phyloP scores from a whole-genome alignment of 345 rosid genomes.

The Citrus glauca region DNA sequence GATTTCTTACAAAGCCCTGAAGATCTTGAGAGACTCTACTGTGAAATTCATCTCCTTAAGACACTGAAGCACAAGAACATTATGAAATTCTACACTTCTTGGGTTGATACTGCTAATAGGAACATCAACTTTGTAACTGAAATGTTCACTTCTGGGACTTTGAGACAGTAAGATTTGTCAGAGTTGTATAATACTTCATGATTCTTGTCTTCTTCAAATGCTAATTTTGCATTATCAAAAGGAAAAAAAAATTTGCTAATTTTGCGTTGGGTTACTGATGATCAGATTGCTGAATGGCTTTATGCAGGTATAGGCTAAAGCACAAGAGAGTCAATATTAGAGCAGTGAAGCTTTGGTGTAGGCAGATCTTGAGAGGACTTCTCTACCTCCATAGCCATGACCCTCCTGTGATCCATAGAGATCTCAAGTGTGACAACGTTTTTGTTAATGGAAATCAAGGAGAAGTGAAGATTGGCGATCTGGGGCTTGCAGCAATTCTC shows the following conservation, averaged over 20 bases:
- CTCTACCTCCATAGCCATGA: conserved; percentile 78
- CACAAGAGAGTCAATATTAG: conserved; percentile 85
- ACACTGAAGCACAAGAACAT: conserved; percentile 85
- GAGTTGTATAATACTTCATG: neutral
- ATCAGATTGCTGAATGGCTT: conserved; percentile 10
- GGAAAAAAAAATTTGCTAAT: neutral
- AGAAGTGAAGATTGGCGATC: conserved; percentile 96
- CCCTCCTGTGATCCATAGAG: conserved; percentile 95
- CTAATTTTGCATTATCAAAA: neutral
- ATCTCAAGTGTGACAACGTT: conserved; percentile 95
- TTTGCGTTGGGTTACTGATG: conserved; percentile 13
- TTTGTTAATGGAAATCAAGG: conserved; percentile 96
- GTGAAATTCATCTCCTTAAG: conserved; percentile 93
- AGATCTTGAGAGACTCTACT: conserved; percentile 90
- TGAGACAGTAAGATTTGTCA: conserved; percentile 66
- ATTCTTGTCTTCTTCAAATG: neutral
- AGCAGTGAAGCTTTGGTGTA: conserved; percentile 92
- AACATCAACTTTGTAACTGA: conserved; percentile 94
- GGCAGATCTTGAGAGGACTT: conserved; percentile 86
- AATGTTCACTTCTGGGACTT: conserved; percentile 93
- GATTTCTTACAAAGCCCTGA: conserved; percentile 91
- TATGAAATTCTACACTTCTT: conserved; percentile 87
- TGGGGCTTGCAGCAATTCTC: conserved; percentile 90
- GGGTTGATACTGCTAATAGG: conserved; percentile 81
- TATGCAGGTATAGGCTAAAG: conserved; percentile 63